Base-by-base conservation (phyloP, 2,329 filamentous ascomycete genomes). In the Fusarium sp. region DNA sequence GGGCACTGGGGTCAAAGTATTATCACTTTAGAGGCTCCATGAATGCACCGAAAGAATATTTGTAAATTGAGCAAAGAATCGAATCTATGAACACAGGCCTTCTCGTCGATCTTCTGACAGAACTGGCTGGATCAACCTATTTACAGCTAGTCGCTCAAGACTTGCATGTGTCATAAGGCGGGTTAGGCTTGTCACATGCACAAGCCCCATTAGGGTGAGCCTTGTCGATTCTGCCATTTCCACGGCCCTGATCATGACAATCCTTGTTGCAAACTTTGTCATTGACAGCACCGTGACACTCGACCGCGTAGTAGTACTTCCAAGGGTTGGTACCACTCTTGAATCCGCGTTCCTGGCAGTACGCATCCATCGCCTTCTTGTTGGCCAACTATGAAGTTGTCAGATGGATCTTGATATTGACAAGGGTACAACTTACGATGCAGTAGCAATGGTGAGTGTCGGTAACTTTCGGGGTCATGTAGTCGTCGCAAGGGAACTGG, bases 381-480 rank as follows among this genome's bases (percentile, higher is more conserved):
- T 22, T 6, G 24, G 51, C 35, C 24, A 55, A 18, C 51, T 55
- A 14, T 0, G 4, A 7, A n/a, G 10, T 0, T 2, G 51, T 55
- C 20, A 41, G 51, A 13, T 5, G 9, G 18, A 13, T 17, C 1
- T 10, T 5, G 0, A 3, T 10, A 12, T 17, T 4, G 14, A 2
- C 0, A 7, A 17, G 2, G 14, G 8, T 5, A 2, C 1, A 4
- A 28, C 35, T 15, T 55, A 55, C 51, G 15, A 55, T 55, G 20
- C 51, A 55, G 11, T n/a, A 18, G 51, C 51, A 55, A 2, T n/a
- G 7, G 6, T 55, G 18, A n/a, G 51, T 55, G 11, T 41, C 15
- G 5, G 35, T 41, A 1, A 38, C 26, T 20, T 55, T 55, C 20
- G 51, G 51, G 6, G 7, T 41, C 4, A 41, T 10, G 15, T 41